Evolutionary conservation across 2,329 filamentous ascomycete species (phyloP).

Genomic region (Orbilia ellipsospora): DNA sequence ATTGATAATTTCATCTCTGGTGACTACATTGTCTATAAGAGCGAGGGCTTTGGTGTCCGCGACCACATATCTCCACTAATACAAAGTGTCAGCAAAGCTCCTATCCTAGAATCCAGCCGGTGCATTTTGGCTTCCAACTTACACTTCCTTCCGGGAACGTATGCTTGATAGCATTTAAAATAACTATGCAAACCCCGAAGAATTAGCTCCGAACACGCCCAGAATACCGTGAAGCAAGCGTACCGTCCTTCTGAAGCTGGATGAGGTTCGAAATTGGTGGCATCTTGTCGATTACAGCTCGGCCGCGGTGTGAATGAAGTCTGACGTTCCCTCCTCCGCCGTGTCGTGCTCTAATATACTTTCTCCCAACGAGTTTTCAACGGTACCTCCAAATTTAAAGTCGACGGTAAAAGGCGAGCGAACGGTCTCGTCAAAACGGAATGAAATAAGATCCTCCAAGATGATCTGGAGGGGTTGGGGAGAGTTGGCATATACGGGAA

Average conservation of each 20-base stretch:
- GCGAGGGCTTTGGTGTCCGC: conserved; percentile 85
- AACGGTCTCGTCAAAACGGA: conserved; percentile 7
- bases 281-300: conserved; percentile 33
- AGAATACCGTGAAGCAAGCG: neutral
- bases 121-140: conserved; percentile 14
- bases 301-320: conserved; percentile 8
- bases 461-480: conserved; percentile 40
- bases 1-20: conserved; percentile 96
- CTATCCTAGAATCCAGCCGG: neutral
- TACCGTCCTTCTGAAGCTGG: conserved; percentile 47
- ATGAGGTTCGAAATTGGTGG: conserved; percentile 37
- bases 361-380: neutral
- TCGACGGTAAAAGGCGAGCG: conserved; percentile 18
- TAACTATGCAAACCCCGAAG: conserved; percentile 17
- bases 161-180: conserved; percentile 33
- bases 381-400: neutral
- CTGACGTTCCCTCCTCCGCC: conserved; percentile 20
- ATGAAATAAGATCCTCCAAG: conserved; percentile 14
- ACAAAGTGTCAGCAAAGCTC: conserved; percentile 6
- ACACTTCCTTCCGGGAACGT: conserved; percentile 39
- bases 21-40: conserved; percentile 88
- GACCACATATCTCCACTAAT: conserved; percentile 94
- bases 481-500: conserved; percentile 50
- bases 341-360: neutral
- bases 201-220: neutral